A percentile compares a stretch with the other conserved stretches of the same genome.
Evolutionary conservation across 2,329 filamentous ascomycete species (phyloP).

Genomic region (Aspergillus latus): DNA sequence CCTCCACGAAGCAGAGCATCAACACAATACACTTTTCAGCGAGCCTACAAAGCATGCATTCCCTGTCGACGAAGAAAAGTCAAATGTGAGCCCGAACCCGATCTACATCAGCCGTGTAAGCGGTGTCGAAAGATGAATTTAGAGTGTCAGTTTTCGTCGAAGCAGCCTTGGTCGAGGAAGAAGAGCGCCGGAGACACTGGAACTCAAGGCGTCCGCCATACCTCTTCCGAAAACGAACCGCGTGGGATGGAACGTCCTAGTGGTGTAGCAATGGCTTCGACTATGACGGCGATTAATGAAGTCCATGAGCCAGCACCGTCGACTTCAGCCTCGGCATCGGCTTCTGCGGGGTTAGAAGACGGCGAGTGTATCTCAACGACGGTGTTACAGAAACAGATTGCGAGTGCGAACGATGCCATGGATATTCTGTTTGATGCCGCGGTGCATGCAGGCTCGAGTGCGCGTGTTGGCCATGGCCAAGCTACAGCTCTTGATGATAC

Average conservation of each 20-base stretch:
- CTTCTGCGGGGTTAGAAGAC: neutral
- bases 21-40: constrained; percentile 40
- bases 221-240: too few relatives aligned
- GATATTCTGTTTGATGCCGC: constrained; percentile 52
- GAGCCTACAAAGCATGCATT: constrained; percentile 51
- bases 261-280: too few relatives aligned
- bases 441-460: constrained; percentile 37
- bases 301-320: too few relatives aligned
- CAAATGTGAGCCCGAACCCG: constrained; percentile 43
- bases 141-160: constrained; percentile 41
- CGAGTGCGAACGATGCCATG: constrained; percentile 52
- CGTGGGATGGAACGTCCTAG: too few relatives aligned
- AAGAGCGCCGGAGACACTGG: too few relatives aligned
- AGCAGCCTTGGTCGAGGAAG: constrained; percentile 27
- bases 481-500: neutral
- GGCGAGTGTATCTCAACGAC: constrained; percentile 34
- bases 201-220: too few relatives aligned
- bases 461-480: constrained; percentile 22
- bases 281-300: too few relatives aligned
- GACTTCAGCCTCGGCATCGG: too few relatives aligned
- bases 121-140: constrained; percentile 45
- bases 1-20: constrained; percentile 20
- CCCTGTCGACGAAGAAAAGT: constrained; percentile 48
- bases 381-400: constrained; percentile 51
- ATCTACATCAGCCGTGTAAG: constrained; percentile 34